A percentile compares a stretch with the other conserved stretches of the same genome.
phyloP scores from a whole-genome alignment of 2,329 filamentous ascomycete genomes.

The Cladosporium phlei region DNA sequence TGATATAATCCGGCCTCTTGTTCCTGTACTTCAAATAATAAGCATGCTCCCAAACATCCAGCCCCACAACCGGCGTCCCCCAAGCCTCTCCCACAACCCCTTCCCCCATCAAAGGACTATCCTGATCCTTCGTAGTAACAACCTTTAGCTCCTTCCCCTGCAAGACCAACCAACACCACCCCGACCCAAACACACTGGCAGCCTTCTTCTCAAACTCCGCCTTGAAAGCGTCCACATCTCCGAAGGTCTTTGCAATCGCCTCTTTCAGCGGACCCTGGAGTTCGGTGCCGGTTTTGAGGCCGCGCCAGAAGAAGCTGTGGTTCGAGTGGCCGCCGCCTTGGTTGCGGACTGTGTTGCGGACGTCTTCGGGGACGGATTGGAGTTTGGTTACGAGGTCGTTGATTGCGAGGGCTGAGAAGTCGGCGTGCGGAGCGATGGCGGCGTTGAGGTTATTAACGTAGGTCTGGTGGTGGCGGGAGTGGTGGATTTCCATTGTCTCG shows the following conservation, averaged over 20 bases:
- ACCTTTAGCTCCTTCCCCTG: slow-evolving; percentile 47
- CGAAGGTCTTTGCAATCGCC: slow-evolving; percentile 63
- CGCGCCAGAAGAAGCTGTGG: slow-evolving; percentile 89
- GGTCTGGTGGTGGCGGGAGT: slow-evolving; percentile 72
- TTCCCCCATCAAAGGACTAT: slow-evolving; percentile 43
- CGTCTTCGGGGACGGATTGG: slow-evolving; percentile 48
- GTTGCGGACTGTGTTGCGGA: slow-evolving; percentile 46
- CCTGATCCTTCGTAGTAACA: slow-evolving; percentile 81
- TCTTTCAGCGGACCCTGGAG: slow-evolving; percentile 53
- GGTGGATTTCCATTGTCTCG: slow-evolving; percentile 78
- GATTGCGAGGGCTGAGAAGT: slow-evolving; percentile 46
- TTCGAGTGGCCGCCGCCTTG: slow-evolving; percentile 92
- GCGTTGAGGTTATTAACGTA: slow-evolving; percentile 73
- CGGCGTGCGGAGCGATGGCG: slow-evolving; percentile 56
- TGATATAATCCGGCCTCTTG: slow-evolving; percentile 68
- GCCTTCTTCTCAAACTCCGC: slow-evolving; percentile 61
- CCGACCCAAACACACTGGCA: slow-evolving; percentile 72
- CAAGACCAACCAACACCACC: slow-evolving; percentile 78
- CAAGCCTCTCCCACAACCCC: neutral
- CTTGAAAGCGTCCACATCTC: slow-evolving; percentile 62
- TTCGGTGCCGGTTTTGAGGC: slow-evolving; percentile 57
- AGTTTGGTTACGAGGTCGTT: slow-evolving; percentile 47
- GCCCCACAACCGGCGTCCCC: slow-evolving; percentile 60
- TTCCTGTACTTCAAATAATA: slow-evolving; percentile 84
- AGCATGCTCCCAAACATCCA: slow-evolving; percentile 93